Evolutionary conservation across 495 filamentous ascomycete genomes (phyloP).

Genomic region (Tuber brumale): DNA sequence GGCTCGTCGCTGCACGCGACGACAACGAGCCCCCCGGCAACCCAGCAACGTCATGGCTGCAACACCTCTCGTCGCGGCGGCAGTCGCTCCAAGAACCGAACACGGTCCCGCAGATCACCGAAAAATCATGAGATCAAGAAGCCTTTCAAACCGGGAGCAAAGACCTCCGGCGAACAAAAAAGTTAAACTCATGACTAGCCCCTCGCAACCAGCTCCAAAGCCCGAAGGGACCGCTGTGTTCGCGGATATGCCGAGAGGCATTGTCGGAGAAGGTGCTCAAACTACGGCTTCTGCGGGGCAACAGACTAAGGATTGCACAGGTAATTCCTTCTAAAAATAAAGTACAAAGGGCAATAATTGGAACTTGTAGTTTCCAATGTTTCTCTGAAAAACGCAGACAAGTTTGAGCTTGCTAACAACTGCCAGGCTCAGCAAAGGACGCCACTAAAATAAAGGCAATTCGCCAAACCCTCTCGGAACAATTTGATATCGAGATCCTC

Average conservation of each 20-base stretch:
- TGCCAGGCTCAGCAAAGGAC: constrained; percentile 3
- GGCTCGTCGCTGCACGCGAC: constrained; percentile 3
- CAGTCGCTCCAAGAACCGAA: constrained; percentile 3
- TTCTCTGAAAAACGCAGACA: neutral
- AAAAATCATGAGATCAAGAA: neutral
- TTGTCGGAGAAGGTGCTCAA: neutral
- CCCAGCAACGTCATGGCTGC: constrained; percentile 1
- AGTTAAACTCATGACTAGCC: constrained; percentile 12
- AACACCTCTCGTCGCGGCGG: constrained; percentile 2
- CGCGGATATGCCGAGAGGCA: neutral
- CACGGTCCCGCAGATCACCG: neutral
- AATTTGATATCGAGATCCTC: constrained; percentile 85
- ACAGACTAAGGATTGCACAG: neutral
- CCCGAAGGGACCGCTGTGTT: neutral
- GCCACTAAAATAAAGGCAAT: constrained; percentile 43
- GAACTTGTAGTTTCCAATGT: neutral
- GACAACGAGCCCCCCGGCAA: neutral
- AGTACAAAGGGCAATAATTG: constrained; percentile 14
- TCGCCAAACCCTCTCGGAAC: constrained; percentile 68
- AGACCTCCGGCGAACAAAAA: constrained; percentile 32
- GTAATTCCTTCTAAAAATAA: constrained; percentile 28
- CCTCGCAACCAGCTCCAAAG: neutral
- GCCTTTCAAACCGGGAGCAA: constrained; percentile 1
- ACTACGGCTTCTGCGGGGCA: constrained; percentile 2
- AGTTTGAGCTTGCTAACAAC: neutral